phyloP scores from a whole-genome alignment of 2,329 filamentous ascomycete genomes.

The Cytospora leucostoma region DNA sequence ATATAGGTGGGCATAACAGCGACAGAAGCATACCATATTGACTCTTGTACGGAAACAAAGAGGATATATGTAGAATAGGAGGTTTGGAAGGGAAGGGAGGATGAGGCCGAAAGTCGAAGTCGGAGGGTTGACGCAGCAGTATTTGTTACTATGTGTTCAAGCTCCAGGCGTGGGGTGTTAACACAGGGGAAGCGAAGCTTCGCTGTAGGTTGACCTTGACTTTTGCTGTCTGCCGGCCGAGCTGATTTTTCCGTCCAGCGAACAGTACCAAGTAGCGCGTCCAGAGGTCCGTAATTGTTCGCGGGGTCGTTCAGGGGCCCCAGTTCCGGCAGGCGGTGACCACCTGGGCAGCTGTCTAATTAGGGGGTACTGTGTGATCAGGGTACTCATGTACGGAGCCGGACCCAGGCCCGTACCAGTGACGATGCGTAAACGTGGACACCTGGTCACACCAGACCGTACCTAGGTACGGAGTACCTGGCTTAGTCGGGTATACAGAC shows the following conservation, averaged over 20 bases:
- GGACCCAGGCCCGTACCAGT: background rate
- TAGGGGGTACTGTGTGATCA: background rate
- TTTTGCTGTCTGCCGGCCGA: conserved; percentile 20
- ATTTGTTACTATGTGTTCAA: background rate
- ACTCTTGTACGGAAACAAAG: background rate
- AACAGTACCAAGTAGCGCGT: conserved; percentile 21
- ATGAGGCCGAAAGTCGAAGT: conserved; percentile 1
- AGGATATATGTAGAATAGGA: background rate
- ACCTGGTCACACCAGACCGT: background rate
- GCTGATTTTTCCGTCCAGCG: conserved; percentile 26
- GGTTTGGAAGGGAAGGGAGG: background rate
- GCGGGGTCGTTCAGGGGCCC: conserved; percentile 12
- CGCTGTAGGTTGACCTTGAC: conserved; percentile 4
- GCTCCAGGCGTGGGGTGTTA: conserved; percentile 14
- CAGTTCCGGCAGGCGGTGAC: conserved; percentile 11
- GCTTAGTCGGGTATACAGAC: background rate
- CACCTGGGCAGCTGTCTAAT: background rate
- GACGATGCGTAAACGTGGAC: too few species aligned
- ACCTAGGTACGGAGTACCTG: background rate
- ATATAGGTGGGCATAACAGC: background rate
- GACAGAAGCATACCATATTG: conserved; percentile 21
- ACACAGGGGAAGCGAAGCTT: conserved; percentile 3
- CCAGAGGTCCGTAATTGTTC: conserved; percentile 6
- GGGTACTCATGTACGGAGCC: background rate
- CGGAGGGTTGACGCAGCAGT: background rate